Conservation (phyloP, 768 basidiomycete species). For the Serendipita sp. region DNA sequence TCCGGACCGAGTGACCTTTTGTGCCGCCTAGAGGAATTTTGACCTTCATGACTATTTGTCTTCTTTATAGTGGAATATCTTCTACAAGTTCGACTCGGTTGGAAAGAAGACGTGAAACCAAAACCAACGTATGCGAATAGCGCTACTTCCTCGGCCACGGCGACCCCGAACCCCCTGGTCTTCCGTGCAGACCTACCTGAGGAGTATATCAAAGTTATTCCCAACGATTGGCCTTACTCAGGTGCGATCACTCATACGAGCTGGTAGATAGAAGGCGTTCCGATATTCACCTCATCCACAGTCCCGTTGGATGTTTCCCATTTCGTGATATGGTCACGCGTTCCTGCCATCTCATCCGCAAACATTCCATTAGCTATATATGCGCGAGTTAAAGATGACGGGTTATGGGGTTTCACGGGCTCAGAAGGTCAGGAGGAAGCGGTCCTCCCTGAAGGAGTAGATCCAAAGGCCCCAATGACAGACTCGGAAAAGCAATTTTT, state of each 20-base stretch:
- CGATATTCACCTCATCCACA: constrained; percentile 11
- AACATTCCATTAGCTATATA: constrained; percentile 27
- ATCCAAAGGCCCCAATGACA: constrained; percentile 37
- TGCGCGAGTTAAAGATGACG: constrained; percentile 48
- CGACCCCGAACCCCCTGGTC: constrained; percentile 12
- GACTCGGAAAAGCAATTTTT: constrained; percentile 8
- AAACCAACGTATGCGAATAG: background rate
- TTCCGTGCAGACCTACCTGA: constrained; percentile 49
- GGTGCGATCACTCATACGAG: constrained; percentile 25
- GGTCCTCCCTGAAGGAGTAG: constrained; percentile 40
- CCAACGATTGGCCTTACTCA: constrained; percentile 84
- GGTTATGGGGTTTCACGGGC: constrained; percentile 65
- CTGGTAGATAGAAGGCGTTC: constrained; percentile 3
- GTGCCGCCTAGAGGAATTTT: too few relatives aligned
- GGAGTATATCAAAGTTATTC: constrained; percentile 50
- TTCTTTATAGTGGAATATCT: constrained; percentile 49
- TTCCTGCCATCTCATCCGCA: constrained; percentile 52
- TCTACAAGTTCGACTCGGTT: constrained; percentile 50
- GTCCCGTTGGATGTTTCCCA: constrained; percentile 65
- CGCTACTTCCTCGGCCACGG: constrained; percentile 8
- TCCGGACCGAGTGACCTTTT: background rate
- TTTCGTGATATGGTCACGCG: constrained; percentile 58
- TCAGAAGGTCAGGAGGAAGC: constrained; percentile 24
- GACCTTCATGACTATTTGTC: constrained; percentile 13
- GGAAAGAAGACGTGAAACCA: constrained; percentile 30